Conservation (phyloP, 352 stramenopile species). For the Stramenopiles sp. region DNA sequence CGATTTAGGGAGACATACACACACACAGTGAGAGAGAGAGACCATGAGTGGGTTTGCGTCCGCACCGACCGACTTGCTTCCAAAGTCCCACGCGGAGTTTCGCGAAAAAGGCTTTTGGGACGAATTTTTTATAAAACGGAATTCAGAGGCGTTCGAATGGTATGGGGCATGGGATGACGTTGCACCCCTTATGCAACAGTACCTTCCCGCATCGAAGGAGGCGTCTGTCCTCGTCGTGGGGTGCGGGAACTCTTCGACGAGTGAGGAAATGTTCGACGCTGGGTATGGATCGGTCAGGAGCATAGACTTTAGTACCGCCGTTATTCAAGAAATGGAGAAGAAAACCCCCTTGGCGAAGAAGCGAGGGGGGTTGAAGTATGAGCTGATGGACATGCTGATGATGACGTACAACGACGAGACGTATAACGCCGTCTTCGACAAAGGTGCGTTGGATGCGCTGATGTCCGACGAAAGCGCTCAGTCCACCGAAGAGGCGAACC, state of each 20-base stretch:
- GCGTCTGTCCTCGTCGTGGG: conserved; percentile 43
- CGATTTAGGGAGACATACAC: no score
- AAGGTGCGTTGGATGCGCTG: conserved; percentile 48
- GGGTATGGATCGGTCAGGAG: conserved; percentile 37
- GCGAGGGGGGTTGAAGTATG: conserved; percentile 33
- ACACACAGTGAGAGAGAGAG: no score
- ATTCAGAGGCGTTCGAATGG: conserved; percentile 48
- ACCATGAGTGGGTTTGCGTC: no score
- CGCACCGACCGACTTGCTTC: neutral
- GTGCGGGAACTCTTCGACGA: conserved; percentile 49
- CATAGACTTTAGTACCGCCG: conserved; percentile 45
- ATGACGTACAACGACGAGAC: conserved; percentile 31
- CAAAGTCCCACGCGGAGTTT: conserved; percentile 27
- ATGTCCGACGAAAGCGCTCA: conserved; percentile 34
- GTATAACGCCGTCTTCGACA: conserved; percentile 53
- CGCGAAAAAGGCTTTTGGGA: conserved; percentile 47
- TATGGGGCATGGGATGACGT: conserved; percentile 40
- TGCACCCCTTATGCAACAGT: conserved; percentile 23
- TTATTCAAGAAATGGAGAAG: conserved; percentile 48
- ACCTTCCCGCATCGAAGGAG: conserved; percentile 6
- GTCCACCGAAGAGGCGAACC: conserved; percentile 29
- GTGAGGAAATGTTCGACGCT: conserved; percentile 33
- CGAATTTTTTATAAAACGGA: conserved; percentile 42
- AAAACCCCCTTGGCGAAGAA: conserved; percentile 22
- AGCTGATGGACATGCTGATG: conserved; percentile 51